Evolutionary conservation across 768 basidiomycete species (phyloP).

Genomic region (Collybia sordida): DNA sequence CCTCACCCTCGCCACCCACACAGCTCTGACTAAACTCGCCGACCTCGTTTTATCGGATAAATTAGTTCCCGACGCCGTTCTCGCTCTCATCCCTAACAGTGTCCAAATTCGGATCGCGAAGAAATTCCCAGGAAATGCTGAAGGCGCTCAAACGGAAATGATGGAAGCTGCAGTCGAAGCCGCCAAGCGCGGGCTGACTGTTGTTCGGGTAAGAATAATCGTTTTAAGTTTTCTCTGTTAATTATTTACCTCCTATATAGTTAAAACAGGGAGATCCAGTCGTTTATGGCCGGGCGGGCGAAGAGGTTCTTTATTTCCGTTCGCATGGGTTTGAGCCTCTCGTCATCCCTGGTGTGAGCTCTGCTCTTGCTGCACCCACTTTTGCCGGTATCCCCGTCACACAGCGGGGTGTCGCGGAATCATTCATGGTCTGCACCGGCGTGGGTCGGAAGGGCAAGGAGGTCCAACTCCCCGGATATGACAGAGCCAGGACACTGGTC

Average conservation of each 20-base stretch:
- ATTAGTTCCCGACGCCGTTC: conserved; percentile 86
- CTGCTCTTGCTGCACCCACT: conserved; percentile 85
- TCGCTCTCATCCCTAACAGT: conserved; percentile 74
- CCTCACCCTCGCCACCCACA: conserved; percentile 84
- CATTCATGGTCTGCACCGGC: conserved; percentile 88
- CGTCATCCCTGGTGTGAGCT: conserved; percentile 87
- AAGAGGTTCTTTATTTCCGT: conserved; percentile 93
- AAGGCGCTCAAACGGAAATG: conserved; percentile 91
- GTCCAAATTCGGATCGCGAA: conserved; percentile 85
- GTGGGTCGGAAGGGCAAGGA: conserved; percentile 85
- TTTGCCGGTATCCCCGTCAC: conserved; percentile 94
- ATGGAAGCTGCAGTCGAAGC: conserved; percentile 90
- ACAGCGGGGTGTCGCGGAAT: conserved; percentile 91
- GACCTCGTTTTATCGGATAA: conserved; percentile 95
- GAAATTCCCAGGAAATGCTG: conserved; percentile 97
- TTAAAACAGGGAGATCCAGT: conserved; percentile 98
- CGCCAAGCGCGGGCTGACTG: conserved; percentile 75
- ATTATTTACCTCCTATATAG: conserved; percentile 31
- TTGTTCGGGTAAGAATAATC: conserved; percentile 69
- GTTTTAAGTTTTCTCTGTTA: conserved; percentile 2
- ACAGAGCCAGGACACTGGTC: conserved; percentile 75
- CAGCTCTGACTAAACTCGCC: conserved; percentile 74
- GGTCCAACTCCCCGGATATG: conserved; percentile 86
- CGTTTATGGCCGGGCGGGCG: conserved; percentile 91
- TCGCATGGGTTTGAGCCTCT: conserved; percentile 79